Evolutionary conservation across 306 rosid species (phyloP).

Genomic region (Rosa multiflora): DNA sequence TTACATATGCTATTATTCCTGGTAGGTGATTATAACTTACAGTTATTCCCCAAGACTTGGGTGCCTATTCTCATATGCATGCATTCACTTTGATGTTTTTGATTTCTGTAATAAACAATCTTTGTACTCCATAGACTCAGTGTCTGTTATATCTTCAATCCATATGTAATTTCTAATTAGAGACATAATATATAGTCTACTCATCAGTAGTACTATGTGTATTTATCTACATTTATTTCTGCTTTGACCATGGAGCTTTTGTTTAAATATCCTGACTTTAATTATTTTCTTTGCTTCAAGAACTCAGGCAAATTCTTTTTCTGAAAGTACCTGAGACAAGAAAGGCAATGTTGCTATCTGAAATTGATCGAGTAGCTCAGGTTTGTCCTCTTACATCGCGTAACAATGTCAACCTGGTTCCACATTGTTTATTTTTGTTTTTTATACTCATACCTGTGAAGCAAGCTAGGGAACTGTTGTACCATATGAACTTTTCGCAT

Average conservation of each 20-base stretch:
- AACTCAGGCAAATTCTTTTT: slow-evolving; percentile 86
- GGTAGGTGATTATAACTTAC: slow-evolving; percentile 52
- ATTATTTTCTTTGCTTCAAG: slow-evolving; percentile 52
- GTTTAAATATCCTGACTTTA: slow-evolving; percentile 31
- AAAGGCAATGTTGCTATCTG: slow-evolving; percentile 69
- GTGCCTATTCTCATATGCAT: background rate
- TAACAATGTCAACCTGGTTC: background rate
- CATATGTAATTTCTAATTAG: background rate
- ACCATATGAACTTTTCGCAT: background rate
- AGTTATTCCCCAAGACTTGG: background rate
- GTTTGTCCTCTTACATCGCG: slow-evolving; percentile 33
- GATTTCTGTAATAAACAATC: background rate
- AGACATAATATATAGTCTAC: background rate
- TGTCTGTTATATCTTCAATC: background rate
- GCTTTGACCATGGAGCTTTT: background rate
- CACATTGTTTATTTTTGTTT: background rate
- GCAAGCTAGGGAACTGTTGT: background rate
- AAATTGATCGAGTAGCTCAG: slow-evolving; percentile 94
- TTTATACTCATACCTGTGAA: background rate
- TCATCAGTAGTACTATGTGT: background rate
- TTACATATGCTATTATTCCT: slow-evolving; percentile 70
- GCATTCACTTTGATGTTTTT: background rate
- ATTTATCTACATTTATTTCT: background rate
- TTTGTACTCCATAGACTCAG: background rate
- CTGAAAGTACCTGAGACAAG: slow-evolving; percentile 87